Evolutionary conservation across 257 asterid species (phyloP).

Genomic region (Plantago ovata): DNA sequence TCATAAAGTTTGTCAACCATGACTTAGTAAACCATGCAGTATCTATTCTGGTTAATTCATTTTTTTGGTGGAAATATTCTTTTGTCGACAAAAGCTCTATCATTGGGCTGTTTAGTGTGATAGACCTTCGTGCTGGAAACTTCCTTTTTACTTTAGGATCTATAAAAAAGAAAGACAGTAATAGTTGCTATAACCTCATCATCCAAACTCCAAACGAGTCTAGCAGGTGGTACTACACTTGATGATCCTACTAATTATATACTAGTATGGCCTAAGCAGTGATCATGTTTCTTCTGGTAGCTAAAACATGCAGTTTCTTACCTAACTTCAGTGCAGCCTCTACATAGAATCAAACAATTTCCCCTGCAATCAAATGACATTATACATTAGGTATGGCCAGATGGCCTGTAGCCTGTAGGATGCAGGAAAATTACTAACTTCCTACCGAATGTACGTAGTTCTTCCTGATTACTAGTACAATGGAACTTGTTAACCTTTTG

Average conservation of each 20-base stretch:
- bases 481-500: not conserved
- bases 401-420: too few relatives aligned
- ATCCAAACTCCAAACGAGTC: not conserved
- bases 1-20: not conserved
- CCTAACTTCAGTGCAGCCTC: too few relatives aligned
- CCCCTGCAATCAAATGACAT: not conserved
- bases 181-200: not conserved
- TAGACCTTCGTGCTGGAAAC: not conserved
- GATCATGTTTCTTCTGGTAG: not conserved
- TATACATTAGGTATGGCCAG: not conserved
- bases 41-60: slow-evolving; percentile 9
- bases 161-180: not conserved
- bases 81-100: not conserved
- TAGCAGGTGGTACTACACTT: not conserved
- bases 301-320: too few relatives aligned
- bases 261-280: not conserved
- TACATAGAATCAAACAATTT: not conserved
- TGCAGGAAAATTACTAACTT: not conserved
- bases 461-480: not conserved
- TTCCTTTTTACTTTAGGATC: not conserved
- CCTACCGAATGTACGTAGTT: not conserved
- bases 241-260: not conserved
- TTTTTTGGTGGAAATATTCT: not conserved
- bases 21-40: not conserved
- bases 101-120: slow-evolving; percentile 8